These are phyloP conservation scores for Fereydounia khargensis DNA, from an alignment of 1,284 basidiomycete species.

Conservation along the genomic window DNA sequence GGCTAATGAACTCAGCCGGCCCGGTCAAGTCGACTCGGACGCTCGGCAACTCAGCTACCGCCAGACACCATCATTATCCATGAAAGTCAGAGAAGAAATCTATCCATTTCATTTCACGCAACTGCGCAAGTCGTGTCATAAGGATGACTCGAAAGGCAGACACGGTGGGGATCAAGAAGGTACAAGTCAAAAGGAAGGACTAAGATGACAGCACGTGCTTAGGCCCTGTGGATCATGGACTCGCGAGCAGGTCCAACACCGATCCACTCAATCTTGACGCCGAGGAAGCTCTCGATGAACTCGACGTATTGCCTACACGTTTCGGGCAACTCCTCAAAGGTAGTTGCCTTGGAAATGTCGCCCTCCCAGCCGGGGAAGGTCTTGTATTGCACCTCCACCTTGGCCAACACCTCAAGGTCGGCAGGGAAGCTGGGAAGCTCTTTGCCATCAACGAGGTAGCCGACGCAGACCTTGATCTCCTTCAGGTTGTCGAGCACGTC, in stretches of 20 bases:
- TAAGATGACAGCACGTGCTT: background rate
- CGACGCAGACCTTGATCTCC: conserved; percentile 84
- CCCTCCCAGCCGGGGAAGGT: conserved; percentile 90
- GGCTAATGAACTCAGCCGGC: too few species aligned
- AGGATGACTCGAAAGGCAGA: too few species aligned
- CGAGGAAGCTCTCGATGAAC: conserved; percentile 79
- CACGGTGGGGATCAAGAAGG: too few species aligned
- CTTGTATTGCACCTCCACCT: conserved; percentile 83
- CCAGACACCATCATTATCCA: too few species aligned
- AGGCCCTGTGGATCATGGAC: conserved; percentile 66
- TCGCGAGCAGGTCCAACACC: conserved; percentile 82
- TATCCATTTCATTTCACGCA: too few species aligned
- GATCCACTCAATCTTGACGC: conserved; percentile 84
- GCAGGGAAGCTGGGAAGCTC: conserved; percentile 88
- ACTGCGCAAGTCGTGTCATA: too few species aligned
- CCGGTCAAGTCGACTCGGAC: too few species aligned
- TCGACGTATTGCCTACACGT: conserved; percentile 83
- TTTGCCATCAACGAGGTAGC: conserved; percentile 76
- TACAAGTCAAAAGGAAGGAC: background rate
- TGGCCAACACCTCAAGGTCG: conserved; percentile 76
- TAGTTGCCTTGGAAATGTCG: conserved; percentile 69
- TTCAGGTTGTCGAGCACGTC: conserved; percentile 82
- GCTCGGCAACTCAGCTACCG: too few species aligned
- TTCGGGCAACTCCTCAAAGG: conserved; percentile 77
- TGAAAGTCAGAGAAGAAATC: too few species aligned